Base-by-base conservation (phyloP, 768 basidiomycete genomes). In the Rickenella mellea region DNA sequence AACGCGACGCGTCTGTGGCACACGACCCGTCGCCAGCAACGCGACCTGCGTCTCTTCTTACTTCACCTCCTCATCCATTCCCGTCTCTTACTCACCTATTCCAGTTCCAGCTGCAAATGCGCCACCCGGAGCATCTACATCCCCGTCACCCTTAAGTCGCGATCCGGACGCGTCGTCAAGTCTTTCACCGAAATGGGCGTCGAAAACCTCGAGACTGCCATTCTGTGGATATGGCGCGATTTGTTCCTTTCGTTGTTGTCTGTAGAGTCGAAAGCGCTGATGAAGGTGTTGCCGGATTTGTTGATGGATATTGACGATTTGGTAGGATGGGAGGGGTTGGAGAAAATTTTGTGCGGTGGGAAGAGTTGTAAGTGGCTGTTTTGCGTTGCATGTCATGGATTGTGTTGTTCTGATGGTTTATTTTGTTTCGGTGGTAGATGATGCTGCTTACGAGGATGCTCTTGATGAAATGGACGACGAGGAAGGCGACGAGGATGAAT, bases 191-290 rank as follows among this genome's bases (percentile, higher is more conserved):
- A 80, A 17, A 55, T 56, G 3, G 78, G 78, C 3, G 69, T 69
- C 1, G 64, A 68, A 24, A 63, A 64, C 19, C 59, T 79, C 15
- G 63, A 70, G 21, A 60, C 57, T 11, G 62, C 71, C 29, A 45
- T 74, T 5, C 56, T 80, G 14, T 83, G 78, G 77, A 71, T 83
- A 40, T 83, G 80, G 80, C 68, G 80, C 5, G 82, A 83, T 46
- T 63, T 83, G 15, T 74, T 83, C 46, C 53, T 83, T 7, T 71
- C 69, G 20, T 59, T 83, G 55, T 66, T 76, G 6, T 67, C 69
- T 0, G 58, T 51, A 45, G 55, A 66, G 48, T 41, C 57, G 29
- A 41, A 51, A 50, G 45, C 55, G 33, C 49, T 58, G 27, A 49
- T 48, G 40, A 52, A 59, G 30, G 46, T 49, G 38, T 60, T 80